Evolutionary conservation across 352 stramenopile species (phyloP), one percentile per base, ranked within the genome.

Genomic region (Pythium aquatile): DNA sequence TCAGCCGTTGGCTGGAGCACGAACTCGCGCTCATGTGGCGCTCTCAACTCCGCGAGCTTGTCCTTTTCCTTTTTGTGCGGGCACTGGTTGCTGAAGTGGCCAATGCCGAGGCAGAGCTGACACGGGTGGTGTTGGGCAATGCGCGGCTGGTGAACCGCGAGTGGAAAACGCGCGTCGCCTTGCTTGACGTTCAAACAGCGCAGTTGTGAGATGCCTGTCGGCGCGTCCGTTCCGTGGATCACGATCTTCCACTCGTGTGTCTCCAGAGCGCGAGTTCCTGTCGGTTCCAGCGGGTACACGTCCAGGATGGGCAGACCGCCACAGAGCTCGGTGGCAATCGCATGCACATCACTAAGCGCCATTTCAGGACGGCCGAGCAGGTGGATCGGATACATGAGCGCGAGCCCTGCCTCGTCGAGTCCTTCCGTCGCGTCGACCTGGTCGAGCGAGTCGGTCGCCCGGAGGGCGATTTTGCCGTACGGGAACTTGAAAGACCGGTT

Each of bases 181-280:
- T 55, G 49, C 10, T 4, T 35, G 13, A 55, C 17, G 8, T 24
- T 2, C 2, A 55, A 28, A 3, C 24, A 20, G 6, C 49, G 49
- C 2, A 39, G 14, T 10, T 14, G 9, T 2, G 24, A 24, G 26
- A 55, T 39, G 24, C 29, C 49, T 14, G 49, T 2, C 20, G 49
- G 49, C 26, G 58, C 58, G 2, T 57, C 33, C 10, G 57, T 20
- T 11, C 35, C 51, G 47, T 65, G 56, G 33, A 58, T 33, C 2
- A 48, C 52, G 32, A 65, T 42, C 28, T 58, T 58, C 47, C 47
- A 58, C 33, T 57, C 39, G 47, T 65, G 48, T 16, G 30, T 32
- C 9, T 65, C 47, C 20, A 65, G 48, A 5, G 58, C 52, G 7
- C 53, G 47, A 5, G 17, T 35, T 3, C 58, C 58, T 0, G 58